These are phyloP conservation scores for Sporormia fimetaria DNA, from an alignment of 495 filamentous ascomycete genomes.

Conservation along the genomic window DNA sequence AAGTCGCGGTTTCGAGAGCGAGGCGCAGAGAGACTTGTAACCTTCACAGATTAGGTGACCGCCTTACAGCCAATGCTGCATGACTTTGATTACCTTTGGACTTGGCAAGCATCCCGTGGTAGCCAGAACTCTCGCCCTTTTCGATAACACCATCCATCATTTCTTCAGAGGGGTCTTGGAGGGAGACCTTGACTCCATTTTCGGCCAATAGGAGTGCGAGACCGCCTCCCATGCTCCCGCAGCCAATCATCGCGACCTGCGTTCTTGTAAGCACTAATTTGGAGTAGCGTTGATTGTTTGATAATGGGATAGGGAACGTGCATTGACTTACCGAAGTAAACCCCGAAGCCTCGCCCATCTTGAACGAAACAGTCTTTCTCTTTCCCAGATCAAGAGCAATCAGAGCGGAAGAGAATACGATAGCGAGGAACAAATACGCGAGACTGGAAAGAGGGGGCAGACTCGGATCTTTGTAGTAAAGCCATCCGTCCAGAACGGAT, in stretches of 20 bases:
- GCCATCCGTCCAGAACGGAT: slow-evolving; percentile 1
- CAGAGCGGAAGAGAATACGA: background rate
- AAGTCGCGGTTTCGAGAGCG: slow-evolving; percentile 29
- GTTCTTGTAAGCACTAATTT: too few relatives aligned
- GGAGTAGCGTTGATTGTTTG: too few relatives aligned
- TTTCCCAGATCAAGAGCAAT: slow-evolving; percentile 3
- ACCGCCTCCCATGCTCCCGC: slow-evolving; percentile 54
- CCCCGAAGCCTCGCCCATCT: too few relatives aligned
- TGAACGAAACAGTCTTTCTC: too few relatives aligned
- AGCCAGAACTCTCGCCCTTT: slow-evolving; percentile 30
- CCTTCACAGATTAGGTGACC: background rate
- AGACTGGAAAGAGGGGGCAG: slow-evolving; percentile 5
- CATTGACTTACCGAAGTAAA: too few relatives aligned
- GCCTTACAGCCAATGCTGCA: background rate
- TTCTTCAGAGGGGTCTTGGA: slow-evolving; percentile 45
- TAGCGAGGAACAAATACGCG: slow-evolving; percentile 5
- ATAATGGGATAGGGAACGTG: too few relatives aligned
- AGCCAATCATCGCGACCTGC: slow-evolving; percentile 52
- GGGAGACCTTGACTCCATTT: slow-evolving; percentile 46
- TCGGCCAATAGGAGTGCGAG: slow-evolving; percentile 58
- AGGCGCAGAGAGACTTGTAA: slow-evolving; percentile 15
- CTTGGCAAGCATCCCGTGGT: slow-evolving; percentile 31
- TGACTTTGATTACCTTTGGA: slow-evolving; percentile 28
- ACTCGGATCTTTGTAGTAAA: slow-evolving; percentile 2
- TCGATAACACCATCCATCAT: slow-evolving; percentile 38